Evolutionary conservation across 75 land plant species (phyloP).

Genomic region (Larix kaempferi): DNA sequence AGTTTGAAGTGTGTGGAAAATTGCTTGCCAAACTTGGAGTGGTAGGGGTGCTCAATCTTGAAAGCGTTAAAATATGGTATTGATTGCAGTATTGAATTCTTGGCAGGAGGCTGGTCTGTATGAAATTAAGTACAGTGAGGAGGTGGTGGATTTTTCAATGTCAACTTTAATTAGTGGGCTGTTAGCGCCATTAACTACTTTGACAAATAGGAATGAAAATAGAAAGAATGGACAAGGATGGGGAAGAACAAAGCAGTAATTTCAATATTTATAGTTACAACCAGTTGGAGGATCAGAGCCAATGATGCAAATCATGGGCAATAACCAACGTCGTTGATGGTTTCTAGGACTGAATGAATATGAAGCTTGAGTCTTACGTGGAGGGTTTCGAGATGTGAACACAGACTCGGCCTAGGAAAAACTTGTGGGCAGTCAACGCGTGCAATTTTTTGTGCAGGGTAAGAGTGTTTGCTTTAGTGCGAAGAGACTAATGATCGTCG

Average conservation of each 20-base stretch:
- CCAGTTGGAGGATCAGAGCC: not conserved
- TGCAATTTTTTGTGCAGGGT: not conserved
- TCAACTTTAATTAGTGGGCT: not conserved
- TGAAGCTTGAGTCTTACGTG: not conserved
- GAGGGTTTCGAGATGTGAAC: not conserved
- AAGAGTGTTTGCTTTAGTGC: not conserved
- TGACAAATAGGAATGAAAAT: too few relatives aligned
- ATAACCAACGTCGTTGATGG: not conserved
- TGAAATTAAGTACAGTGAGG: not conserved
- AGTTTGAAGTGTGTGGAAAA: too few relatives aligned
- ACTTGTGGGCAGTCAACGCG: not conserved
- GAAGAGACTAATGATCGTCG: not conserved
- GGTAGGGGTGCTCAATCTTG: not conserved
- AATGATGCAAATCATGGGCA: not conserved
- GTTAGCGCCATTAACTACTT: not conserved
- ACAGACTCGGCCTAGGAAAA: too few relatives aligned
- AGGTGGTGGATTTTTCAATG: slow-evolving; percentile 1
- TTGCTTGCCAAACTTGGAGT: too few relatives aligned
- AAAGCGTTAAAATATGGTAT: not conserved
- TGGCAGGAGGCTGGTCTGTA: slow-evolving; percentile 6
- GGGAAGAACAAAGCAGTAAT: not conserved
- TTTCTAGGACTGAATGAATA: not conserved
- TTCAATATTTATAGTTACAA: not conserved
- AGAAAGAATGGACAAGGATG: not conserved
- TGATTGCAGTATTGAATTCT: slow-evolving; percentile 5